A percentile compares a stretch with the other conserved stretches of the same genome.
These are phyloP conservation scores for Peronospora tabacina DNA, from an alignment of 352 stramenopile species.

Conservation along the genomic window DNA sequence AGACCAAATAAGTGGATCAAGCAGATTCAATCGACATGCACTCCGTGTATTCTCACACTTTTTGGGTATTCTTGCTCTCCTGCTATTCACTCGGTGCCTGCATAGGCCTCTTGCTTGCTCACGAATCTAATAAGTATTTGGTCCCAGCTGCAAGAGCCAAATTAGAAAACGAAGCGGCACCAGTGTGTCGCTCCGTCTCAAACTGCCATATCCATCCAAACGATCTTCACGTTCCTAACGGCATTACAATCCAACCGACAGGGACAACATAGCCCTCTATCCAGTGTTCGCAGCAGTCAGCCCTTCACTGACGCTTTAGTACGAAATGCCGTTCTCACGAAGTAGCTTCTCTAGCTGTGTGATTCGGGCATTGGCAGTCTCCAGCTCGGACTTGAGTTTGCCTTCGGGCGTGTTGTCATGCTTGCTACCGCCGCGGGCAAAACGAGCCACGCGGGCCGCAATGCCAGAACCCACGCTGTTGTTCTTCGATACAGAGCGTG, in stretches of 20 bases:
- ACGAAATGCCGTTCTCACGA: constrained; percentile 69
- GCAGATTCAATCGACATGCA: constrained; percentile 27
- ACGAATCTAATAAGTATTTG: constrained; percentile 51
- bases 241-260: constrained; percentile 24
- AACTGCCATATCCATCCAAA: constrained; percentile 28
- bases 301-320: constrained; percentile 38
- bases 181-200: constrained; percentile 24
- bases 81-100: constrained; percentile 30
- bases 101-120: constrained; percentile 36
- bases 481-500: constrained; percentile 39
- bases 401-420: constrained; percentile 38
- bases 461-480: constrained; percentile 35
- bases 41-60: constrained; percentile 32
- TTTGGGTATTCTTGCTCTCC: constrained; percentile 32
- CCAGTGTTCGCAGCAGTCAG: constrained; percentile 23
- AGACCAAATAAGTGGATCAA: constrained; percentile 14
- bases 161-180: constrained; percentile 31
- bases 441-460: constrained; percentile 39
- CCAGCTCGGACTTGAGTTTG: constrained; percentile 70
- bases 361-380: constrained; percentile 78
- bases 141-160: constrained; percentile 38
- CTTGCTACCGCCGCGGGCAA: constrained; percentile 34
- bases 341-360: constrained; percentile 79
- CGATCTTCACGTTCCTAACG: constrained; percentile 24
- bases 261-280: constrained; percentile 20